A percentile compares a stretch with the other conserved stretches of the same genome.
Evolutionary conservation across 2,329 filamentous ascomycete species (phyloP).

Genomic region (Claviceps sorghi): DNA sequence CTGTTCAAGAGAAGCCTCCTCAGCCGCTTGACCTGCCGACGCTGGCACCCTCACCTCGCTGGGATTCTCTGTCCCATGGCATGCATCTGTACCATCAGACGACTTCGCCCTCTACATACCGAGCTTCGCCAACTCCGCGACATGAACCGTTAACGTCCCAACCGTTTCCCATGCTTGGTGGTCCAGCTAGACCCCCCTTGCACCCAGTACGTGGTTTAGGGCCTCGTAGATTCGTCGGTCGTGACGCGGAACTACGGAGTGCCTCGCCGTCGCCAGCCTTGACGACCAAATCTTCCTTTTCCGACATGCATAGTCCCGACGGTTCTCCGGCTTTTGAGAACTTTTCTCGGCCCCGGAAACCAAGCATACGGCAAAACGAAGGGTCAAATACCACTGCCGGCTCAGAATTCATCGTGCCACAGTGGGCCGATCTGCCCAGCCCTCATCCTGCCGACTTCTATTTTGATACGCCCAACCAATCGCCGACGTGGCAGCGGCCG

Average conservation of each 20-base stretch:
- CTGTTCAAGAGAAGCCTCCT: slow-evolving; percentile 1
- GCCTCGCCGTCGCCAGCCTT: slow-evolving; percentile 17
- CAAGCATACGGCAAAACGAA: slow-evolving; percentile 32
- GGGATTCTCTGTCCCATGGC: slow-evolving; percentile 26
- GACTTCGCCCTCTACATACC: slow-evolving; percentile 1
- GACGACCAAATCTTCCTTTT: slow-evolving; percentile 17
- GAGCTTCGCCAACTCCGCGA: slow-evolving; percentile 1
- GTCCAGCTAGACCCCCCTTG: background rate
- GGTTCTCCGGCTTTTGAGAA: slow-evolving; percentile 32
- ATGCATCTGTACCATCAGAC: slow-evolving; percentile 12
- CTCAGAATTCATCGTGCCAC: slow-evolving; percentile 17
- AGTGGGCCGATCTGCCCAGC: slow-evolving; percentile 12
- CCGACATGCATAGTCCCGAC: slow-evolving; percentile 22
- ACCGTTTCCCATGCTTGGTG: background rate
- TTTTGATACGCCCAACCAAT: slow-evolving; percentile 16
- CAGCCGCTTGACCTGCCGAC: slow-evolving; percentile 18
- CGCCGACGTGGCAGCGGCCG: slow-evolving; percentile 26
- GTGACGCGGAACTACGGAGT: slow-evolving; percentile 12
- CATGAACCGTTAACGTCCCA: background rate
- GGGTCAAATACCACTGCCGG: slow-evolving; percentile 1
- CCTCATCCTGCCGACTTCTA: slow-evolving; percentile 16
- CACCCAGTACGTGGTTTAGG: slow-evolving; percentile 7
- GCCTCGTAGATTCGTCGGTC: slow-evolving; percentile 5
- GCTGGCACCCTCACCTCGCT: slow-evolving; percentile 26
- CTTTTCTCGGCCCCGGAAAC: slow-evolving; percentile 44